phyloP scores from a whole-genome alignment of 768 basidiomycete genomes.

The Tephrocybe sp. region DNA sequence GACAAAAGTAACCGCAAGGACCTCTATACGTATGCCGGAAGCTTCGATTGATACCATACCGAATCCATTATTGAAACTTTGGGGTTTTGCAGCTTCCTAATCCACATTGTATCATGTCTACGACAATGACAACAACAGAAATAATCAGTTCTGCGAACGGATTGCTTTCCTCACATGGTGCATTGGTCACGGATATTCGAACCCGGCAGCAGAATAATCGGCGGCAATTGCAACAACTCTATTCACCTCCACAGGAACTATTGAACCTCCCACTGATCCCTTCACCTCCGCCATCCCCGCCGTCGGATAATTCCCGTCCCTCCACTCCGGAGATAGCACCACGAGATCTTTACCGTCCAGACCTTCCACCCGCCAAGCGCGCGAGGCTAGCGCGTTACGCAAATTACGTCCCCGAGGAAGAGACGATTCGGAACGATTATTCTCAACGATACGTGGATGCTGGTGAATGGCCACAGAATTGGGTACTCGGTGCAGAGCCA shows the following conservation, averaged over 20 bases:
- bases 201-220: conserved; percentile 56
- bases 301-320: conserved; percentile 44
- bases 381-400: conserved; percentile 67
- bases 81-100: not conserved
- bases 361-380: conserved; percentile 66
- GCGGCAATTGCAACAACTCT: conserved; percentile 52
- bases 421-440: conserved; percentile 96
- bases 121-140: conserved; percentile 38
- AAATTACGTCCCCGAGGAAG: conserved; percentile 92
- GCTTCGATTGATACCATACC: too few relatives aligned
- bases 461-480: conserved; percentile 93
- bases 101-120: conserved; percentile 14
- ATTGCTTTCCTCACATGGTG: conserved; percentile 59
- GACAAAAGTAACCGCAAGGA: too few relatives aligned
- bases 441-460: conserved; percentile 87
- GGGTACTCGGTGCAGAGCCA: conserved; percentile 86
- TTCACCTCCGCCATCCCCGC: conserved; percentile 55
- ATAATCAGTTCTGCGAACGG: conserved; percentile 63
- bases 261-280: conserved; percentile 58
- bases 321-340: conserved; percentile 41
- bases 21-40: too few relatives aligned
- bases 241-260: conserved; percentile 56
- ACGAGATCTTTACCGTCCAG: conserved; percentile 35
- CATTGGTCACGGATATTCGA: conserved; percentile 58
- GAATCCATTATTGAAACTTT: too few relatives aligned